Base-by-base conservation (phyloP, 768 basidiomycete genomes). In the Boletus reticuloceps region DNA sequence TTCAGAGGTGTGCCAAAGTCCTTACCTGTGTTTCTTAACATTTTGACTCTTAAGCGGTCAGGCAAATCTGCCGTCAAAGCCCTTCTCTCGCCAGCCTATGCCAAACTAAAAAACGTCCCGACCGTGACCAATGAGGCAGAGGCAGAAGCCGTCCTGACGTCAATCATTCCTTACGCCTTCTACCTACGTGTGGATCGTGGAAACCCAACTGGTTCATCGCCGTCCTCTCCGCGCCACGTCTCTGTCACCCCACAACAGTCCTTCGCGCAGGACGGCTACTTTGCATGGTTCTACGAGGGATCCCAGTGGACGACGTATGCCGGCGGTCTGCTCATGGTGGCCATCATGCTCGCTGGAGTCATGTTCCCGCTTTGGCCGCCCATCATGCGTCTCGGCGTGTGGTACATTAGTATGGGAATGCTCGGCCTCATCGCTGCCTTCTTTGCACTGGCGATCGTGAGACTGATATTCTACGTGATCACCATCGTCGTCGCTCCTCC, bases 301-400 rank as follows among this genome's bases (percentile, higher is more conserved):
- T 91, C 91, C 14, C 94, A 96, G 65, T 87, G 93, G 84, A 91
- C 88, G 62, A 95, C 91, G 8, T 92, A 96, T 67, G 83, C 93
- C 11, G 92, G 94, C 40, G 96, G 91, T 17, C 77, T 89, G 13
- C 84, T 85, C 29, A 94, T 99, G 91, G 94, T 98, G 55, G 83
- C 80, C 40, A 78, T 98, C 68, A 93, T 98, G 79, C 86, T 99
- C 41, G 94, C 89, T 6, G 95, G 91, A 2, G 95, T 98, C 67
- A 97, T 99, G 94, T 99, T 97, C 84, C 97, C 97, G 5, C 81
- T 99, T 16, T 99, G 97, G 97, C 97, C 97, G 2, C 84, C 89
- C 47, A 85, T 84, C 64, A 84, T 99, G 82, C 83, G 96, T 14
- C 76, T 95, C 31, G 95, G 96, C 36, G 96, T 95, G 53, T 98